Evolutionary conservation across 371 early-diverging fungal species (phyloP).

Genomic region (Mucor velutinosus): DNA sequence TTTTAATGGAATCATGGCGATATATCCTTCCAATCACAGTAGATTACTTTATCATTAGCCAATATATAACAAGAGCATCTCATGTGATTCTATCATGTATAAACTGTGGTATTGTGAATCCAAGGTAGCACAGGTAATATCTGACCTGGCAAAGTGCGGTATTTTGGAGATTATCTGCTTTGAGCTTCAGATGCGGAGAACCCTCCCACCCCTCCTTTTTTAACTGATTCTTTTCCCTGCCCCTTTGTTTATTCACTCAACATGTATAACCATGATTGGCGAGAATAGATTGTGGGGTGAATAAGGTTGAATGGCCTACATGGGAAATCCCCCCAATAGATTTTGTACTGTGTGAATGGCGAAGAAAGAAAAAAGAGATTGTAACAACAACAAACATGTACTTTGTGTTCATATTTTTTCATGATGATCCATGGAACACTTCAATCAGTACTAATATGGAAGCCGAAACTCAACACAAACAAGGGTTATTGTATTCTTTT

Average conservation of each 20-base stretch:
- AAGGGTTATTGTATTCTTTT: neutral
- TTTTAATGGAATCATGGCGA: constrained; percentile 3
- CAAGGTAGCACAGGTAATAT: neutral
- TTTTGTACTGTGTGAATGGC: neutral
- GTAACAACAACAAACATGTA: neutral
- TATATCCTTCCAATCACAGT: constrained; percentile 16
- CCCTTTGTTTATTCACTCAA: neutral
- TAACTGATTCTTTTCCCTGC: neutral
- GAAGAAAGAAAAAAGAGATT: too few relatives aligned
- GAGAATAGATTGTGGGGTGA: neutral
- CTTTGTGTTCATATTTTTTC: neutral
- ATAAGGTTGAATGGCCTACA: neutral
- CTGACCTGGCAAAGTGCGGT: neutral
- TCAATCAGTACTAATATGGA: neutral
- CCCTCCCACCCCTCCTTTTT: neutral
- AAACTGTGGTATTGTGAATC: neutral
- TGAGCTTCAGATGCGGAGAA: neutral
- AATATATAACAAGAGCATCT: neutral
- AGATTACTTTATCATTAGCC: constrained; percentile 4
- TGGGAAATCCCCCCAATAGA: neutral
- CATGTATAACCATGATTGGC: neutral
- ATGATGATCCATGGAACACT: neutral
- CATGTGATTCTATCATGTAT: neutral
- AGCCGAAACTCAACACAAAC: neutral
- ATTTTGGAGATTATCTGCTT: neutral